Percentiles rank a stretch among this genome's conserved stretches.
phyloP scores from a whole-genome alignment of 495 filamentous ascomycete genomes.

The Penicillium steckii region DNA sequence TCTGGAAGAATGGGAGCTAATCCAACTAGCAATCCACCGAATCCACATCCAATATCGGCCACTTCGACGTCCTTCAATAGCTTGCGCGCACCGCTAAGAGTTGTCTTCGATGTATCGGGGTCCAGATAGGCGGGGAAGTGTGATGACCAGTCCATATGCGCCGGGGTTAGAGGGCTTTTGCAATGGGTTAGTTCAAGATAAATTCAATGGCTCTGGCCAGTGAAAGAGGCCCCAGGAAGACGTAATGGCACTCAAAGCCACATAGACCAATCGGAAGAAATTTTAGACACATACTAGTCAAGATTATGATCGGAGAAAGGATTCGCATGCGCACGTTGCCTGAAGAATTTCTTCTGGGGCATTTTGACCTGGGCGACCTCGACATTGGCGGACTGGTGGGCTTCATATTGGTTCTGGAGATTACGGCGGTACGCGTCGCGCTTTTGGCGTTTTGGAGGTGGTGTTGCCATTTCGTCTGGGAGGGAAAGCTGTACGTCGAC shows the following conservation, averaged over 20 bases:
- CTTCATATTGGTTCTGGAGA: constrained; percentile 12
- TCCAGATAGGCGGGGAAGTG: constrained; percentile 74
- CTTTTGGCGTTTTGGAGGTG: constrained; percentile 64
- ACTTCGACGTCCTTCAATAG: constrained; percentile 75
- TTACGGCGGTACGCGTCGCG: constrained; percentile 68
- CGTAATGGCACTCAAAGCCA: background rate
- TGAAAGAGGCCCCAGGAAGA: background rate
- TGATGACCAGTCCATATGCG: constrained; percentile 85
- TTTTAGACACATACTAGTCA: constrained; percentile 76
- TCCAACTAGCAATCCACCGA: constrained; percentile 86
- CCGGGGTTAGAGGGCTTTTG: constrained; percentile 73
- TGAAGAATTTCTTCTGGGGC: constrained; percentile 91
- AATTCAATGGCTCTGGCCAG: background rate
- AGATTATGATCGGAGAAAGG: constrained; percentile 92
- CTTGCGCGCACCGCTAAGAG: constrained; percentile 34
- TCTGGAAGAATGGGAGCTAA: constrained; percentile 78
- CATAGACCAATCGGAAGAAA: no score
- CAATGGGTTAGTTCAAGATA: constrained; percentile 15
- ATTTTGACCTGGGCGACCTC: constrained; percentile 46
- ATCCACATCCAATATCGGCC: constrained; percentile 97
- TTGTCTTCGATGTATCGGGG: constrained; percentile 32
- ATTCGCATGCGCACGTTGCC: constrained; percentile 95
- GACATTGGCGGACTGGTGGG: constrained; percentile 27
- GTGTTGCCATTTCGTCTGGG: constrained; percentile 44
- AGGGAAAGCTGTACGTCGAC: no score